A percentile compares a stretch with the other conserved stretches of the same genome.
phyloP scores from a whole-genome alignment of 148 eudicot genomes.

The Diospyros lotus region DNA sequence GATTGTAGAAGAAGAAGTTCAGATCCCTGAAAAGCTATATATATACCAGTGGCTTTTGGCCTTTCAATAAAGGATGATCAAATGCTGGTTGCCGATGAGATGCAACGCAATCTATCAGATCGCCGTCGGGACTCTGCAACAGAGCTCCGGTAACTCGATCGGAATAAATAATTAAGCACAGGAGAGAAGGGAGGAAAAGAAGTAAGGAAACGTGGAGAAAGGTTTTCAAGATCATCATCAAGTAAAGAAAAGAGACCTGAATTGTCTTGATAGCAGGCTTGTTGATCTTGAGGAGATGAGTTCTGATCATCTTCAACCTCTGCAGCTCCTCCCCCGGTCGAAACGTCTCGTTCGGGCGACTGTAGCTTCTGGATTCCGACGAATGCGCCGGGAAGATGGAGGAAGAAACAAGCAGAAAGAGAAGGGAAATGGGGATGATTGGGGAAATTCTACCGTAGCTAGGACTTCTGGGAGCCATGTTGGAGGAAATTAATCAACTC shows the following conservation, averaged over 20 bases:
- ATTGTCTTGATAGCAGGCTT: constrained; percentile 77
- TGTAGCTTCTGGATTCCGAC: constrained; percentile 14
- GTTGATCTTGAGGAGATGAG: constrained; percentile 74
- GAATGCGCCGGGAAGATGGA: constrained; percentile 35
- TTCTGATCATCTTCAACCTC: constrained; percentile 43
- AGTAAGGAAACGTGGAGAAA: neutral
- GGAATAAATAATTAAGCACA: neutral
- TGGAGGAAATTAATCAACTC: constrained; percentile 1
- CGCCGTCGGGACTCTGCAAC: constrained; percentile 88
- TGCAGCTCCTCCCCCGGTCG: constrained; percentile 39
- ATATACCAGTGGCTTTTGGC: constrained; percentile 75
- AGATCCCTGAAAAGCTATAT: neutral
- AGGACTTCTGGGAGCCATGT: constrained; percentile 16
- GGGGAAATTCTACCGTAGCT: constrained; percentile 32
- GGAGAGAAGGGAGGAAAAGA: neutral
- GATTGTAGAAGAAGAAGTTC: neutral
- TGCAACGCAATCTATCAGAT: constrained; percentile 74
- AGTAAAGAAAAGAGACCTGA: constrained; percentile 26
- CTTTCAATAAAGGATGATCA: constrained; percentile 75
- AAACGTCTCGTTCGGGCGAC: constrained; percentile 36
- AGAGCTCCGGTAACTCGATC: neutral
- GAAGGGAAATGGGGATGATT: constrained; percentile 47
- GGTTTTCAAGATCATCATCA: no score
- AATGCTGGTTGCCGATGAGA: constrained; percentile 85
- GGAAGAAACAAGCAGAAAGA: constrained; percentile 36